Percentiles rank a stretch among this genome's conserved stretches.
Evolutionary conservation across 352 stramenopile genomes (phyloP).

Genomic region (Phytophthora lateralis): DNA sequence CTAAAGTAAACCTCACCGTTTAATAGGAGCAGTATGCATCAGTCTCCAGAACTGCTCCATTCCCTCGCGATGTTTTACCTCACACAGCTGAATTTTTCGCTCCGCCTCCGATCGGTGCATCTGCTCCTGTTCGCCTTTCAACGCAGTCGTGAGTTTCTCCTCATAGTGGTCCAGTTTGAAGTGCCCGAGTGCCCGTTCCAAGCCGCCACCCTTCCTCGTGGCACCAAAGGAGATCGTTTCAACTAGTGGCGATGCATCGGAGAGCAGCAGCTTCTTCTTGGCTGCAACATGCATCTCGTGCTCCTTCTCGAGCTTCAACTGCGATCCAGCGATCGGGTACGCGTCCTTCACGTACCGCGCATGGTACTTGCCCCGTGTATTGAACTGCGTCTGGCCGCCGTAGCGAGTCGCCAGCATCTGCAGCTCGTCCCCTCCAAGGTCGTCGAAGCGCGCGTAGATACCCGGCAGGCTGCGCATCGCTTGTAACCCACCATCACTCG

Average conservation of each 20-base stretch:
- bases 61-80: slow-evolving; percentile 44
- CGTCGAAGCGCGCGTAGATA: slow-evolving; percentile 59
- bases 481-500: not conserved
- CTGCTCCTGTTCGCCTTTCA: slow-evolving; percentile 39
- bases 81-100: slow-evolving; percentile 40
- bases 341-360: slow-evolving; percentile 63
- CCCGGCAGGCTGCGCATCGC: slow-evolving; percentile 19
- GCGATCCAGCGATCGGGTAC: slow-evolving; percentile 75
- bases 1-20: slow-evolving; percentile 29
- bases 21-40: slow-evolving; percentile 36
- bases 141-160: slow-evolving; percentile 39
- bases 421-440: slow-evolving; percentile 44
- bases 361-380: slow-evolving; percentile 77
- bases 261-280: slow-evolving; percentile 75
- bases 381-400: slow-evolving; percentile 39
- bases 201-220: slow-evolving; percentile 7
- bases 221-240: not conserved
- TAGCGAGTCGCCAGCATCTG: slow-evolving; percentile 51
- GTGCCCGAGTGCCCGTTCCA: slow-evolving; percentile 15
- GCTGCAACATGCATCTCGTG: slow-evolving; percentile 55
- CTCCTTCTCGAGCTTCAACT: slow-evolving; percentile 74
- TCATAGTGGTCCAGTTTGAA: slow-evolving; percentile 61
- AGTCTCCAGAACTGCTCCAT: slow-evolving; percentile 70
- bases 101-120: slow-evolving; percentile 34
- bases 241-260: slow-evolving; percentile 20